Evolutionary conservation across 495 filamentous ascomycete species (phyloP), one percentile per base, ranked within the genome.

Genomic region (Penicillium taxi): DNA sequence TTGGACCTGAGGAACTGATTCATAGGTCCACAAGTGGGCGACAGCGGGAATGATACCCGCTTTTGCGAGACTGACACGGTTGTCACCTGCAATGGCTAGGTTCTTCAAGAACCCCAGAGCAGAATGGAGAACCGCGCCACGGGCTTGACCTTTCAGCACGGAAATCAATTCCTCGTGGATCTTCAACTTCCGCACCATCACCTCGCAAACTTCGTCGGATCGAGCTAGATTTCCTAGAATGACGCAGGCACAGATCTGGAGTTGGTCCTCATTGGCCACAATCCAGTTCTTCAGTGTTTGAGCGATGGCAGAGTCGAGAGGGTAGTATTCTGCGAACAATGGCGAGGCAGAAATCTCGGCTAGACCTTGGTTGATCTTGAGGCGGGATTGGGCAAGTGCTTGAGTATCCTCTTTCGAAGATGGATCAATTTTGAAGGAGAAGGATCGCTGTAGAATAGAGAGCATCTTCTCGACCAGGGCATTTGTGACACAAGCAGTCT

Each of bases 61-160:
- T 8, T 68, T 49, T 6, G 74, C 82, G 4, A 90, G 56, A 6
- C 55, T 44, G 19, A 58, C 35, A 37, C 81, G 84, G 47, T 88
- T 87, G 4, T 62, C 59, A 6, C 64, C 50, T 2, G 81, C 74
- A 38, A 90, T 78, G 22, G 82, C 80, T 2, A 90, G 67, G 47
- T 91, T 90, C 50, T 85, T 89, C 36, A 88, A 61, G 46, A 88
- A 85, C n/a, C 81, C 73, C 6, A 86, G 66, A 4, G 69, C 64
- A 6, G 81, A 72, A 53, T 86, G 82, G 2, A 82, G 61, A 0
- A 84, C 69, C 17, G 77, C 72, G 6, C 58, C 62, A 15, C 59
- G 62, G 7, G 63, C 46, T 13, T 63, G 55, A 3, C 55, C 58
- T 6, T 58, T 56, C 9, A 86, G 59, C 21, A 80, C 70, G 0